Evolutionary conservation across 2,329 filamentous ascomycete species (phyloP).

Genomic region (Cercospora sp.): DNA sequence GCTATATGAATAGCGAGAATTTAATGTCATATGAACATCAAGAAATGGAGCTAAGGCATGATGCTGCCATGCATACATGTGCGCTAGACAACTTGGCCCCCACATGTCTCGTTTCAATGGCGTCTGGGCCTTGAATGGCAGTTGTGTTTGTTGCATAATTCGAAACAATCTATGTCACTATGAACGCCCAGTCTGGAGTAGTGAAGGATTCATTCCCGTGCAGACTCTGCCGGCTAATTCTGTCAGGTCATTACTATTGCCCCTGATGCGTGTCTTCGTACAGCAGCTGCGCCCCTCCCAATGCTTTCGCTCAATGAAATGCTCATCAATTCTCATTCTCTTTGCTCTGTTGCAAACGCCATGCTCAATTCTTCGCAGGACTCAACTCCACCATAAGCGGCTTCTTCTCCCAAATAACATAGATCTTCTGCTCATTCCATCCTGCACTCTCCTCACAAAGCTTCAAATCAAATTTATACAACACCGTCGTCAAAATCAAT

Average conservation of each 20-base stretch:
- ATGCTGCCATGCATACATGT: neutral
- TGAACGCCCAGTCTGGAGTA: neutral
- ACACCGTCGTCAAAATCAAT: conserved; percentile 41
- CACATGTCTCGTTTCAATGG: neutral
- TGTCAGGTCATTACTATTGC: neutral
- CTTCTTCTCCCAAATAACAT: conserved; percentile 38
- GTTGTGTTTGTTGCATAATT: neutral
- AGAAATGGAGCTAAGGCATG: neutral
- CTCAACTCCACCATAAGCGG: conserved; percentile 24
- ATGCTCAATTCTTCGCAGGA: conserved; percentile 4
- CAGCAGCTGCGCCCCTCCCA: neutral
- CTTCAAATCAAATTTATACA: conserved; percentile 44
- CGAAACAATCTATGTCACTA: neutral
- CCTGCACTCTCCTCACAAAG: conserved; percentile 31
- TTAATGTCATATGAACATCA: neutral
- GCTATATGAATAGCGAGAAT: neutral
- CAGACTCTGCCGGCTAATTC: neutral
- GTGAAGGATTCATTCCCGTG: neutral
- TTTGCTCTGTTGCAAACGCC: neutral
- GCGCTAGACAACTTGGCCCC: neutral
- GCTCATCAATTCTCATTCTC: neutral
- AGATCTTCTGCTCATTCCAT: conserved; percentile 40
- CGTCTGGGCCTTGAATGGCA: neutral
- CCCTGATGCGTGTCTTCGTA: neutral
- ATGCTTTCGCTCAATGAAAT: neutral